A percentile compares a stretch with the other conserved stretches of the same genome.
Conservation (phyloP, 768 basidiomycete genomes). For the Strobilomyces dryophilus region DNA sequence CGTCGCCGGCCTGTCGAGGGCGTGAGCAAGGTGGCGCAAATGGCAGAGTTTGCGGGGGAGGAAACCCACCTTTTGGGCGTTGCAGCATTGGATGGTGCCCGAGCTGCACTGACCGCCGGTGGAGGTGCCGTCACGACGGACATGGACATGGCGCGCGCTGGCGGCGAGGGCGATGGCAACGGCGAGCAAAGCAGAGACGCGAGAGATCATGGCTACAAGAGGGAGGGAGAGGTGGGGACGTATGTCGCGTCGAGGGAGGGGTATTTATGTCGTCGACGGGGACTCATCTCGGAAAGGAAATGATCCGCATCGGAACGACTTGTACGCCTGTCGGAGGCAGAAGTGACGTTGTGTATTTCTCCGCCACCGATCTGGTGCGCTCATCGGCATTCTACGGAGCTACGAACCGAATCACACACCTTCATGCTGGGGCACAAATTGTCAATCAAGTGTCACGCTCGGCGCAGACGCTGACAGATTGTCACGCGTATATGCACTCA, state of each 20-base stretch:
- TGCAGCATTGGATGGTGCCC: constrained; percentile 19
- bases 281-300: constrained; percentile 13
- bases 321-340: neutral
- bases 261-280: constrained; percentile 22
- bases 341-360: constrained; percentile 11
- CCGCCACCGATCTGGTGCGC: neutral
- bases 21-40: neutral
- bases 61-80: constrained; percentile 18
- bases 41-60: neutral
- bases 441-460: neutral
- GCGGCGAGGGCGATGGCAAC: constrained; percentile 14
- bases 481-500: constrained; percentile 4
- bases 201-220: constrained; percentile 19
- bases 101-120: constrained; percentile 13
- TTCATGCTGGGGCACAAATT: neutral
- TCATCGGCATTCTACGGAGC: constrained; percentile 3
- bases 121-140: constrained; percentile 1
- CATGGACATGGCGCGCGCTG: constrained; percentile 19
- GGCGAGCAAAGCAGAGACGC: constrained; percentile 15
- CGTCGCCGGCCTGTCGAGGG: constrained; percentile 8
- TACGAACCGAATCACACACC: no score
- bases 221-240: neutral
- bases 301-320: neutral
- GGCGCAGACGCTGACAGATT: neutral
- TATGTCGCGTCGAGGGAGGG: neutral